Base-by-base conservation (phyloP, 805 yeast species). In the Wickerhamiella musiphila region DNA sequence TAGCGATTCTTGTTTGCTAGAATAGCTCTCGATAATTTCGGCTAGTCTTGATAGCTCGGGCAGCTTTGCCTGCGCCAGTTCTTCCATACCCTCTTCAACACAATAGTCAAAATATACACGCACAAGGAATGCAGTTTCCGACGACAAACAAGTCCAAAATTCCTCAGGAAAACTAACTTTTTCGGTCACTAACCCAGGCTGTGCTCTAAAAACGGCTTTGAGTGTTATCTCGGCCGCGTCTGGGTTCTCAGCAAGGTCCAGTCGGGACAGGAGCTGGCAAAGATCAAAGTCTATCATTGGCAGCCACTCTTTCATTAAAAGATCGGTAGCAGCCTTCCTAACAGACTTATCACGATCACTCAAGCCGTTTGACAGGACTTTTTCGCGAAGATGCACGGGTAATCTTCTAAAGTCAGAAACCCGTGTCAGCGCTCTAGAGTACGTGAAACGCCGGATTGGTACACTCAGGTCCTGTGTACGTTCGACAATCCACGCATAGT, bases 301-400 rank as follows among this genome's bases (percentile, higher is more conserved):
- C 31, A 78, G 63, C 96, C 96, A 90, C 27, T 65, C 65, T 18
- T 59, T 56, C 2, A 78, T 64, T 28, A 90, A 61, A 71, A 83
- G 65, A 39, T 68, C 66, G 1, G 64, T 54, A 4, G 94, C 82
- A 0, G 94, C 86, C 18, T 58, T 59, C 41, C 70, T 59, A 1
- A 90, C 95, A 5, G 61, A 43, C 4, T 63, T 70, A 41, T 84
- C 94, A 42, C 95, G 68, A 53, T 86, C 98, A 39, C 70, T 71
- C 31, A 86, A 61, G 3, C 98, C 96, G 82, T 93, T 78, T 26
- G 64, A 61, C 14, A 90, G 59, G 16, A 90, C 51, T 34, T 66
- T 64, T 35, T 78, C 86, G 26, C 94, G 58, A 20, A 66, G 59
- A 6, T 58, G 58, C 30, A 66, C 58, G 20, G 63, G 66, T 7